phyloP scores from a whole-genome alignment of 345 rosid genomes.

The Moricandia arvensis region DNA sequence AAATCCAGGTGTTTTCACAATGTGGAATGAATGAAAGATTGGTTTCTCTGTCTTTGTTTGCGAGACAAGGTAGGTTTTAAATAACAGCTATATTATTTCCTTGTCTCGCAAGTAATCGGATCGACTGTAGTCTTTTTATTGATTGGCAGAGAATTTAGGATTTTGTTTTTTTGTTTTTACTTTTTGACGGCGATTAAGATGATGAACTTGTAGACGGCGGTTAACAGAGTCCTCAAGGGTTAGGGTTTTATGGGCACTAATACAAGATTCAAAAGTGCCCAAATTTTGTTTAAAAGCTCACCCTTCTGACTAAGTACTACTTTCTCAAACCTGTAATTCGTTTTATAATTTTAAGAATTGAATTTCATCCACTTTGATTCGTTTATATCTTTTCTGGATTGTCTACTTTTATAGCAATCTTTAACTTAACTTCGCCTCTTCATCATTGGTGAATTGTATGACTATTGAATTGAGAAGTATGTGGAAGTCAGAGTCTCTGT shows the following conservation, averaged over 20 bases:
- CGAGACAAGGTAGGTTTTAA: conserved; percentile 20
- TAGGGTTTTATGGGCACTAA: conserved; percentile 35
- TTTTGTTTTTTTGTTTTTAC: background rate
- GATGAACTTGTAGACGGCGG: conserved; percentile 30
- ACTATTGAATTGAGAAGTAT: background rate
- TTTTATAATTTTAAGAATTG: conserved; percentile 4
- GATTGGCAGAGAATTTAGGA: conserved; percentile 25
- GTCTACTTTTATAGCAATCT: background rate
- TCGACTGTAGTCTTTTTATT: conserved; percentile 21
- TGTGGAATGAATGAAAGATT: conserved; percentile 73
- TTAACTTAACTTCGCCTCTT: background rate
- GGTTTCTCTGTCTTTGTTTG: conserved; percentile 3
- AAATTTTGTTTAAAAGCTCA: conserved; percentile 35
- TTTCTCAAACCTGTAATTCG: conserved; percentile 27
- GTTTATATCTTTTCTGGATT: background rate
- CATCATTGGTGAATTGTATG: background rate
- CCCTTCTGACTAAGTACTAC: conserved; percentile 33
- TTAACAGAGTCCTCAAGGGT: conserved; percentile 32
- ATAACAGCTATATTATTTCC: background rate
- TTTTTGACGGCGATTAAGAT: conserved; percentile 27
- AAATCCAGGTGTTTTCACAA: conserved; percentile 71
- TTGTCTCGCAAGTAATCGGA: conserved; percentile 17
- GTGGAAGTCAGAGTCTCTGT: background rate
- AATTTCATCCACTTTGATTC: background rate
- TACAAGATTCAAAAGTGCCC: conserved; percentile 22